Conservation (phyloP, 345 rosid species). For the Turnera subulata region DNA sequence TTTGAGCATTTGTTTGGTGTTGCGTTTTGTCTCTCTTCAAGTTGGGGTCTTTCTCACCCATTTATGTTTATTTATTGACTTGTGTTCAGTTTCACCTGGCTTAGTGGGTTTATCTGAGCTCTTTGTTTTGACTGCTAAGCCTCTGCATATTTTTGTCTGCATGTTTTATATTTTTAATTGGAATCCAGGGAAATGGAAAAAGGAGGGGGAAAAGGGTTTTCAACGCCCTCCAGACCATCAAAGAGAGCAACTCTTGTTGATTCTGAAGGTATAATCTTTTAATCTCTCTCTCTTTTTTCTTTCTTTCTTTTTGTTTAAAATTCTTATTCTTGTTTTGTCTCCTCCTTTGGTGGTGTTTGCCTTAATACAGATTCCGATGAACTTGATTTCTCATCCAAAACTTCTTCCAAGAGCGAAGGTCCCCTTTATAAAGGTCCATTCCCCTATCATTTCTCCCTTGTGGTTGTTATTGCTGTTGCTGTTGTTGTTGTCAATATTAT, state of each 20-base stretch:
- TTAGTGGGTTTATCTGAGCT: too few relatives aligned
- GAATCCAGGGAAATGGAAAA: constrained; percentile 54
- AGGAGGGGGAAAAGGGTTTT: constrained; percentile 70
- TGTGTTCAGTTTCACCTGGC: too few relatives aligned
- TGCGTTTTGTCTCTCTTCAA: too few relatives aligned
- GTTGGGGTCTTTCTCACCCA: too few relatives aligned
- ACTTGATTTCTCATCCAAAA: constrained; percentile 26
- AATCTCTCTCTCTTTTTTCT: background rate
- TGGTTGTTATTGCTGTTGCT: constrained; percentile 11
- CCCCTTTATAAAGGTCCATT: background rate
- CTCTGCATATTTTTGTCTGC: too few relatives aligned
- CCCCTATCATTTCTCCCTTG: background rate
- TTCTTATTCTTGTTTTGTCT: background rate
- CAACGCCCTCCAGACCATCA: constrained; percentile 39
- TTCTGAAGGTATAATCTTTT: constrained; percentile 54
- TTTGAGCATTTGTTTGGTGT: too few relatives aligned
- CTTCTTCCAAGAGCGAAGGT: constrained; percentile 34
- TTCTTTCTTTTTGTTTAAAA: background rate
- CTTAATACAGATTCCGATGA: constrained; percentile 21
- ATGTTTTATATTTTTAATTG: too few relatives aligned
- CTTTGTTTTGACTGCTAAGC: too few relatives aligned
- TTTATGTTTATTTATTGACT: too few relatives aligned
- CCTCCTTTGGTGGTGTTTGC: background rate
- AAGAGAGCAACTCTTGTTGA: constrained; percentile 53
- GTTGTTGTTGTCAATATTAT: constrained; percentile 6